Conservation (phyloP, 805 yeast genomes). For the Candida hispaniensis region DNA sequence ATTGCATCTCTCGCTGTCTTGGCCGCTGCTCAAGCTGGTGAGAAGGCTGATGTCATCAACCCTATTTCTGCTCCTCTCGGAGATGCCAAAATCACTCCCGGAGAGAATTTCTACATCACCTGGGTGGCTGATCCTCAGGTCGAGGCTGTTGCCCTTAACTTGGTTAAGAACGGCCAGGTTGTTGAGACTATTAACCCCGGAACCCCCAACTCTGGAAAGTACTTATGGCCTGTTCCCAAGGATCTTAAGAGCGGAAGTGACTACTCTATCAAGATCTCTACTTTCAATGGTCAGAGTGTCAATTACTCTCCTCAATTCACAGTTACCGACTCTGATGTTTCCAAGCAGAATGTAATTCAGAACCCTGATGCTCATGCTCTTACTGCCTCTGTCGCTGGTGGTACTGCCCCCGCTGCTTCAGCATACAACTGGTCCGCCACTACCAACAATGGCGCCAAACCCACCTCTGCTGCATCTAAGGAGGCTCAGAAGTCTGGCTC, state of each 20-base stretch:
- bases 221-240: constrained; percentile 12
- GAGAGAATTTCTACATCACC: constrained; percentile 15
- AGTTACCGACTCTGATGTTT: constrained; percentile 9
- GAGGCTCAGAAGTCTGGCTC: constrained; percentile 5
- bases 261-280: constrained; percentile 15
- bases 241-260: constrained; percentile 8
- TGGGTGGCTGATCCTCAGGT: constrained; percentile 15
- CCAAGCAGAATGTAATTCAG: constrained; percentile 13
- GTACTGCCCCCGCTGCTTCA: constrained; percentile 11
- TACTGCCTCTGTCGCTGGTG: constrained; percentile 15
- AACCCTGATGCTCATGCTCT: constrained; percentile 17
- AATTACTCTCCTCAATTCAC: constrained; percentile 14
- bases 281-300: constrained; percentile 15
- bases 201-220: constrained; percentile 13
- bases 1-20: constrained; percentile 14
- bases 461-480: constrained; percentile 2
- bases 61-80: constrained; percentile 13
- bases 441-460: constrained; percentile 4
- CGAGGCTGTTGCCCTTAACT: constrained; percentile 10
- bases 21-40: constrained; percentile 10
- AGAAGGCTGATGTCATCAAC: constrained; percentile 14
- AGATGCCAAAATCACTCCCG: constrained; percentile 12
- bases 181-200: constrained; percentile 12
- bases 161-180: constrained; percentile 10
- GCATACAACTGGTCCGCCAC: constrained; percentile 8